These are phyloP conservation scores for Penicillium odoratum DNA, from an alignment of 495 filamentous ascomycete species.

Conservation along the genomic window DNA sequence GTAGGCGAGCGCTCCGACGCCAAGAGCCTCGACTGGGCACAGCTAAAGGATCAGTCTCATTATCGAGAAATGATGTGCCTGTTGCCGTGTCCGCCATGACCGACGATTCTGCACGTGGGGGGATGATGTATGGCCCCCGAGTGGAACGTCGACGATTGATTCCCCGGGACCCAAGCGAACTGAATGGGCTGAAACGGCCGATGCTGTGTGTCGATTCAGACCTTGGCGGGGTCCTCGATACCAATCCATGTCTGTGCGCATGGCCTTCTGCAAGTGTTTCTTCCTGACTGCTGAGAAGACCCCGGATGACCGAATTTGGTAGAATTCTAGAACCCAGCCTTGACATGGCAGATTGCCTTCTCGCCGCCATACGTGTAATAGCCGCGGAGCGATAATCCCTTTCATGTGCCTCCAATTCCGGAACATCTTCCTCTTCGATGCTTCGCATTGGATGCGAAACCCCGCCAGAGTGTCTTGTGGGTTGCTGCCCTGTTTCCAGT, in stretches of 20 bases:
- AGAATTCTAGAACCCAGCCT: slow-evolving; percentile 51
- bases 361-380: slow-evolving; percentile 44
- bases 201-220: slow-evolving; percentile 38
- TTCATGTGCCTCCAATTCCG: slow-evolving; percentile 27
- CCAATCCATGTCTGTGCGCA: slow-evolving; percentile 49
- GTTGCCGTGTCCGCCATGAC: slow-evolving; percentile 26
- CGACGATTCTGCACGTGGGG: slow-evolving; percentile 34
- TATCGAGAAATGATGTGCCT: slow-evolving; percentile 26
- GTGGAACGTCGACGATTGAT: slow-evolving; percentile 40
- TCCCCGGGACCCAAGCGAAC: slow-evolving; percentile 39
- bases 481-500: slow-evolving; percentile 27
- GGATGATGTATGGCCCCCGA: slow-evolving; percentile 40
- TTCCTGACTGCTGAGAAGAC: slow-evolving; percentile 45
- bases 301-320: slow-evolving; percentile 49
- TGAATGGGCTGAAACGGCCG: slow-evolving; percentile 47
- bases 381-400: slow-evolving; percentile 38
- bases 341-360: slow-evolving; percentile 53
- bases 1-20: slow-evolving; percentile 45
- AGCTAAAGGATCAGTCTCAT: slow-evolving; percentile 23
- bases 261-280: slow-evolving; percentile 51
- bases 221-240: slow-evolving; percentile 41
- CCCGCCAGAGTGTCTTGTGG: slow-evolving; percentile 16
- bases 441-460: slow-evolving; percentile 32
- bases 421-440: slow-evolving; percentile 34
- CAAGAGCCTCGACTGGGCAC: slow-evolving; percentile 41